Evolutionary conservation across 2,329 filamentous ascomycete species (phyloP), one percentile per base, ranked within the genome.

Genomic region (Pyrenophora graminea): DNA sequence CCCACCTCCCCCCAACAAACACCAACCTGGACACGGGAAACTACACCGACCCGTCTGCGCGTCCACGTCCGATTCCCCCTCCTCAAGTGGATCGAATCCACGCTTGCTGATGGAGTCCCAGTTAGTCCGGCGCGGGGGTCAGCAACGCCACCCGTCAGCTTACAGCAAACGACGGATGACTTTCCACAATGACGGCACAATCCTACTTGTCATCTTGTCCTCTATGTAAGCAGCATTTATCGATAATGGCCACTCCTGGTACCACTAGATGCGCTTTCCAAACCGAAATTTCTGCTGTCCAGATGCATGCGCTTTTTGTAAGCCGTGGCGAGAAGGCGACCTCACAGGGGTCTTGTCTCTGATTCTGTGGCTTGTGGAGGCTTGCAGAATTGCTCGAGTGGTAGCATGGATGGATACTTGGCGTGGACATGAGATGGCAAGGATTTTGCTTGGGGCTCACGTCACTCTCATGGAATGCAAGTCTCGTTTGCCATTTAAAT

Each of bases 121-220:
- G 34, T 39, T 46, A 8, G 36, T 25, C 7, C 34, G 9, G 13
- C 25, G 2, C 30, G 6, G 34, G 27, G 36, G 9, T 46, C 36
- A 46, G 34, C 44, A 46, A 23, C 36, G 36, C 9, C 44, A 39
- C 3, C 34, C 27, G 27, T 46, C 25, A 46, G 44, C 34, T 46
- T 39, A 46, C 44, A 25, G 34, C 25, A 15, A 31, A 39, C 8
- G 27, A 19, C 2, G 25, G 25, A 31, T 46, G 36, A 32, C 36
- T 31, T 39, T 8, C 12, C 18, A 32, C 6, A 19, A 9, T 10
- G 23, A 15, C 15, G 18, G 23, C 8, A 3, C 21, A 13, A 23
- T 18, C 9, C 12, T 10, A 46, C 6, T 39, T 12, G 34, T 23
- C 36, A 17, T 17, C 15, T 2, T 39, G 18, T 13, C 3, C 3